Evolutionary conservation across 305 asterid species (phyloP).

Genomic region (Fraxinus floribunda): DNA sequence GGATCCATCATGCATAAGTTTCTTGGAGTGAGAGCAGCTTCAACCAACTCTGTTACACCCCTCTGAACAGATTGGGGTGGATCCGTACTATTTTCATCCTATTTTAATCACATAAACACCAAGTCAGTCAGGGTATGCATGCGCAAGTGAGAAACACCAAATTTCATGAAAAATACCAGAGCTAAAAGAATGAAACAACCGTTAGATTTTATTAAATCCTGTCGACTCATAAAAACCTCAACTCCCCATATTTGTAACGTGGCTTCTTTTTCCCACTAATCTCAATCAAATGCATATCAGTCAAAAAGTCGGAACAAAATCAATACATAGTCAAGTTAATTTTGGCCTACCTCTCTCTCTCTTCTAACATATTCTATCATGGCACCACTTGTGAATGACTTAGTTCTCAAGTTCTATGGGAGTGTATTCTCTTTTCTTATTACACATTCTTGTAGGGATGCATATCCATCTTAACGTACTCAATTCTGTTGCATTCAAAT

Average conservation of each 20-base stretch:
- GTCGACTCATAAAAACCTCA: neutral
- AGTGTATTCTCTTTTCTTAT: neutral
- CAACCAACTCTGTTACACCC: slow-evolving; percentile 89
- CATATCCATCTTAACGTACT: neutral
- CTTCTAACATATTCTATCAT: neutral
- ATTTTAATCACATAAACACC: slow-evolving; percentile 2
- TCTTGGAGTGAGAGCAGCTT: slow-evolving; percentile 89
- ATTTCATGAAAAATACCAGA: neutral
- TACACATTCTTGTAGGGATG: neutral
- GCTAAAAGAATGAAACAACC: neutral
- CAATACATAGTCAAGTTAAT: neutral
- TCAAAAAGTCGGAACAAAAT: neutral
- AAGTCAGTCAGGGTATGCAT: neutral
- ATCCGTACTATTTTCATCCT: slow-evolving; percentile 89
- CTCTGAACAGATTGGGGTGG: slow-evolving; percentile 96
- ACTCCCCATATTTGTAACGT: neutral
- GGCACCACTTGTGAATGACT: neutral
- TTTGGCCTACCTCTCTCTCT: neutral
- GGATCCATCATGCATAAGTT: slow-evolving; percentile 99
- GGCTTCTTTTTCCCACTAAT: neutral
- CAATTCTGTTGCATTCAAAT: neutral
- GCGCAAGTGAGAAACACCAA: neutral
- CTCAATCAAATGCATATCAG: neutral
- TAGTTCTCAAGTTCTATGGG: neutral
- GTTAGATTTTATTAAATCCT: neutral